Percentiles rank a stretch among this genome's conserved stretches.
Evolutionary conservation across 2,329 filamentous ascomycete species (phyloP).

Genomic region (Xylariomycetidae sp.): DNA sequence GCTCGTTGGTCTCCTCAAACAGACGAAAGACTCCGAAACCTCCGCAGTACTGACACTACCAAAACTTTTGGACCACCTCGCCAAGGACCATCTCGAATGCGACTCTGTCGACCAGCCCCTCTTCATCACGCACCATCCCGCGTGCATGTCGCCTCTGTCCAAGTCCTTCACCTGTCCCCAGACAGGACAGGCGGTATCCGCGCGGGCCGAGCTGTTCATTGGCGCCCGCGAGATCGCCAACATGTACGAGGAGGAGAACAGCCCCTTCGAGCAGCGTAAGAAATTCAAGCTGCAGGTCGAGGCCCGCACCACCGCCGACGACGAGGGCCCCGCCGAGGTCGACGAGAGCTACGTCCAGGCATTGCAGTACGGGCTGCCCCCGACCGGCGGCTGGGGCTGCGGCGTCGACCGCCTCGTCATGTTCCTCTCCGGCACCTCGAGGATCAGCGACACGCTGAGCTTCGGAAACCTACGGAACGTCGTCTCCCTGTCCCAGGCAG

Average conservation of each 20-base stretch:
- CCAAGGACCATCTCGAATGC: conserved; percentile 72
- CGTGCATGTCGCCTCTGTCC: conserved; percentile 83
- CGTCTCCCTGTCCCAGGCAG: conserved; percentile 45
- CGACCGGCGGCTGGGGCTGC: conserved; percentile 95
- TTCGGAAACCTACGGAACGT: conserved; percentile 81
- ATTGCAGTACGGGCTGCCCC: conserved; percentile 85
- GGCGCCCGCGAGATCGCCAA: conserved; percentile 80
- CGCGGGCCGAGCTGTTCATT: conserved; percentile 82
- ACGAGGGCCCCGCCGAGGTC: conserved; percentile 42
- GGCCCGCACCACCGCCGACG: conserved; percentile 37
- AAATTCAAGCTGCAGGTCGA: conserved; percentile 65
- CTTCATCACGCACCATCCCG: conserved; percentile 86
- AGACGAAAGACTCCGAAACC: conserved; percentile 64
- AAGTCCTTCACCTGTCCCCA: conserved; percentile 74
- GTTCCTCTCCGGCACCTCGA: conserved; percentile 73
- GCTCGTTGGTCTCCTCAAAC: conserved; percentile 47
- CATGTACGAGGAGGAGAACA: conserved; percentile 98
- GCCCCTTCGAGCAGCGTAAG: conserved; percentile 75
- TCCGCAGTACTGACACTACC: conserved; percentile 46
- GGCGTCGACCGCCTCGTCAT: conserved; percentile 89
- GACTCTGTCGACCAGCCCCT: conserved; percentile 63
- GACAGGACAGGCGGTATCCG: conserved; percentile 69
- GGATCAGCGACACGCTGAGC: conserved; percentile 80
- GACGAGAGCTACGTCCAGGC: conserved; percentile 84
- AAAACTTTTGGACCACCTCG: conserved; percentile 76